These are phyloP conservation scores for Rasamsonia emersonii DNA, from an alignment of 2,329 filamentous ascomycete genomes.

Conservation along the genomic window DNA sequence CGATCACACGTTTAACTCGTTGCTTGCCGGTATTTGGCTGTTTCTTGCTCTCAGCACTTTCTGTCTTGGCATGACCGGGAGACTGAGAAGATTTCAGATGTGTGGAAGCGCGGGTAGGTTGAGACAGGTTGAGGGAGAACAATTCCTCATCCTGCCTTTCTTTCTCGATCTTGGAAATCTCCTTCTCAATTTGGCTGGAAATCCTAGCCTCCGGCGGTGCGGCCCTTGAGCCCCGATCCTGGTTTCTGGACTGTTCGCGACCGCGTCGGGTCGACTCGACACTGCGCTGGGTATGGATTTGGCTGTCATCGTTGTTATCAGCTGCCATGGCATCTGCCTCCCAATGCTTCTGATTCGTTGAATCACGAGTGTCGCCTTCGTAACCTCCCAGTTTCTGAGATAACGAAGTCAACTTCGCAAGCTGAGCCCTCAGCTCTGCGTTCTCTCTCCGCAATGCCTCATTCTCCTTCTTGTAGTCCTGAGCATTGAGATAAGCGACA, in stretches of 20 bases:
- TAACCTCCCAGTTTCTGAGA: conserved; percentile 13
- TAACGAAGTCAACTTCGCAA: conserved; percentile 18
- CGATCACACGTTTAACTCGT: conserved; percentile 28
- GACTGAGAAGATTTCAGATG: conserved; percentile 15
- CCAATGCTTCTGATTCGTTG: conserved; percentile 11
- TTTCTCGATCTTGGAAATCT: conserved; percentile 27
- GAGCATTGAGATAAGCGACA: conserved; percentile 46
- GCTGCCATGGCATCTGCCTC: conserved; percentile 17
- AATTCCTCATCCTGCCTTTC: conserved; percentile 30
- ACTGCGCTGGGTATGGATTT: conserved; percentile 22
- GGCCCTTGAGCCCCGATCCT: conserved; percentile 18
- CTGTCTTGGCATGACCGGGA: conserved; percentile 12
- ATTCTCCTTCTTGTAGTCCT: conserved; percentile 35
- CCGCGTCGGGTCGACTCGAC: conserved; percentile 20
- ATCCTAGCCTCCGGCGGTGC: conserved; percentile 22
- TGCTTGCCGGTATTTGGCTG: conserved; percentile 31
- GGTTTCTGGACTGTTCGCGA: conserved; percentile 10
- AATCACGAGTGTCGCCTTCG: conserved; percentile 18
- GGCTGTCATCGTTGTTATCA: conserved; percentile 20
- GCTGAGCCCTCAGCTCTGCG: conserved; percentile 27
- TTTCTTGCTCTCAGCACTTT: conserved; percentile 17
- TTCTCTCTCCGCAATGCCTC: conserved; percentile 30
- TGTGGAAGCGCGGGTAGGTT: conserved; percentile 13
- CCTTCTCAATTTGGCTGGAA: conserved; percentile 27
- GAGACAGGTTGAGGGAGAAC: conserved; percentile 27